Percentiles rank a stretch among this genome's conserved stretches.
Conservation (phyloP, 2,329 filamentous ascomycete species). For the Fonsecaea multimorphosa region DNA sequence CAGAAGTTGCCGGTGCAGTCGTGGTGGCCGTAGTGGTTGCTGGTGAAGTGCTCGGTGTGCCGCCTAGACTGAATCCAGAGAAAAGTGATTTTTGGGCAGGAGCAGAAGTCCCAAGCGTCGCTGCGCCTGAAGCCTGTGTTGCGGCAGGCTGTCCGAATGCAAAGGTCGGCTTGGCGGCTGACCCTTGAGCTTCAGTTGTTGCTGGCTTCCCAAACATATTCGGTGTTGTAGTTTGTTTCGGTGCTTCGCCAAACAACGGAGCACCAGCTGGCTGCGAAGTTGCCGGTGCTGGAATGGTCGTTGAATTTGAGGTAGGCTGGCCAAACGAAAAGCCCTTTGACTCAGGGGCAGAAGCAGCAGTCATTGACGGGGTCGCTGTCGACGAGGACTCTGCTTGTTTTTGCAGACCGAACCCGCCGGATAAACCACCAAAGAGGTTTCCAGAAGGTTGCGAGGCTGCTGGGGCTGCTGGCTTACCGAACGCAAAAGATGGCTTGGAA, state of each 20-base stretch:
- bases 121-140: constrained; percentile 28
- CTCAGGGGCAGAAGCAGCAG: constrained; percentile 20
- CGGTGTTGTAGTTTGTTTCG: constrained; percentile 9
- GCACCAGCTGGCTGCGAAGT: constrained; percentile 29
- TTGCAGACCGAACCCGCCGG: constrained; percentile 29
- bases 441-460: constrained; percentile 41
- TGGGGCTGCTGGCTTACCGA: constrained; percentile 42
- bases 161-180: constrained; percentile 26
- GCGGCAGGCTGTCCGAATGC: constrained; percentile 19
- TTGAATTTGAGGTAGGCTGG: constrained; percentile 3
- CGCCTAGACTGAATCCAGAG: constrained; percentile 38
- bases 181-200: constrained; percentile 14
- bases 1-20: constrained; percentile 42
- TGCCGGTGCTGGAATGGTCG: constrained; percentile 12
- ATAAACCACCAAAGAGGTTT: constrained; percentile 48
- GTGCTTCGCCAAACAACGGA: constrained; percentile 23
- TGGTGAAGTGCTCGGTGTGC: constrained; percentile 41
- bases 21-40: constrained; percentile 40
- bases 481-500: constrained; percentile 39
- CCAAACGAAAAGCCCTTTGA: constrained; percentile 28
- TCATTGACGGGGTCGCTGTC: constrained; percentile 17
- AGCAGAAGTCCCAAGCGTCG: constrained; percentile 27
- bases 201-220: constrained; percentile 31
- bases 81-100: constrained; percentile 36
- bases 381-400: constrained; percentile 25